Conservation (phyloP, 257 asterid genomes). For the Jaltomata sinuosa region DNA sequence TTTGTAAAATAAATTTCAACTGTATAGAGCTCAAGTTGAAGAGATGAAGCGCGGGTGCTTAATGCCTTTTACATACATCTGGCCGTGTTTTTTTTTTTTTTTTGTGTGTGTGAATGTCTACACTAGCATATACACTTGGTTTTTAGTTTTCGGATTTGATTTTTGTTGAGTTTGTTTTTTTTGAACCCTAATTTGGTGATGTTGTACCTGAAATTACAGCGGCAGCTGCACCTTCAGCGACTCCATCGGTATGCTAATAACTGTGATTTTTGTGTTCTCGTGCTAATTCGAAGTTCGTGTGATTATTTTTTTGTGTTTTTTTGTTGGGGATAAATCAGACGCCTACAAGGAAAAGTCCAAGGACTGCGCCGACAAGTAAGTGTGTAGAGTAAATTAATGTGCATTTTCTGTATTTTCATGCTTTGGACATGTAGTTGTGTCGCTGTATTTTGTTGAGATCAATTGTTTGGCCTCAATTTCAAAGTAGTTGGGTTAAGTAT, state of each 20-base stretch:
- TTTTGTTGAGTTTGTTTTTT: neutral
- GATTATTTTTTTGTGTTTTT: neutral
- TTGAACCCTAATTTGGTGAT: conserved; percentile 28
- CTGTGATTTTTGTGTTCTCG: neutral
- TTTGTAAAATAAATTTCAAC: neutral
- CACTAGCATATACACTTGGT: neutral
- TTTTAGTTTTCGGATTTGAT: neutral
- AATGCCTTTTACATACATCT: neutral
- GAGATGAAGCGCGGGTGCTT: neutral
- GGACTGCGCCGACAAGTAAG: conserved; percentile 24
- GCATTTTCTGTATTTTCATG: conserved; percentile 2
- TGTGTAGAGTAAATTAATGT: neutral
- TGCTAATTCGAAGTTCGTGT: neutral
- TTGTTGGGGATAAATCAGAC: conserved; percentile 19
- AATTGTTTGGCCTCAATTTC: neutral
- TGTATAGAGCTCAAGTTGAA: neutral
- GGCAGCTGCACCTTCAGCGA: conserved; percentile 31
- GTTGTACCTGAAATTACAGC: conserved; percentile 12
- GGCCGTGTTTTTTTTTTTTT: neutral
- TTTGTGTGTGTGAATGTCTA: neutral
- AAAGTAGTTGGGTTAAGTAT: neutral
- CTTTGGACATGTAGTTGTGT: neutral
- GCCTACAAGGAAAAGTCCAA: conserved; percentile 19
- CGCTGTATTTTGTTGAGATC: neutral
- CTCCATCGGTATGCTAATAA: conserved; percentile 9